Evolutionary conservation across 352 stramenopile species (phyloP).

Genomic region (Globisporangium camurandrum): DNA sequence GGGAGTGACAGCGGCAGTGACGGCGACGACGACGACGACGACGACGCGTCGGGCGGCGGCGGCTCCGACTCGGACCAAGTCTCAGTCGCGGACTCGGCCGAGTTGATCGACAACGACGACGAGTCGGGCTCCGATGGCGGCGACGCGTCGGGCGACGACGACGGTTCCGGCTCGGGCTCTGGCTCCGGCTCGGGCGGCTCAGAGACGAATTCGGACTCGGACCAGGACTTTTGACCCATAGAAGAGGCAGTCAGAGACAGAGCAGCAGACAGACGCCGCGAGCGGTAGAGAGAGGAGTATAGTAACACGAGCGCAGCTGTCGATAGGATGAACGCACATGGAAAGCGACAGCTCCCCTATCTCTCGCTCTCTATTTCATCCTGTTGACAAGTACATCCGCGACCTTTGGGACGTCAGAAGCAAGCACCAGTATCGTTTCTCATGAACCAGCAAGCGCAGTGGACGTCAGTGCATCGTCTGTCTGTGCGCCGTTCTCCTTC

Average conservation of each 20-base stretch:
- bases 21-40: slow-evolving; percentile 37
- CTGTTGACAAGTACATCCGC: no score
- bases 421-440: no score
- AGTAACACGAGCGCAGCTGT: not conserved
- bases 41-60: slow-evolving; percentile 7
- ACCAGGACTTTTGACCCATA: slow-evolving; percentile 64
- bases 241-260: not conserved
- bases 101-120: slow-evolving; percentile 83
- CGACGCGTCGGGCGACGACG: slow-evolving; percentile 47
- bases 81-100: slow-evolving; percentile 71
- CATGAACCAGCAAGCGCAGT: no score
- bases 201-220: slow-evolving; percentile 48
- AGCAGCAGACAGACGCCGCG: not conserved
- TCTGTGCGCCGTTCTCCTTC: no score
- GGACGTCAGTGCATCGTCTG: no score
- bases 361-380: no score
- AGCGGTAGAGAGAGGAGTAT: not conserved
- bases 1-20: slow-evolving; percentile 35
- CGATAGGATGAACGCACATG: no score
- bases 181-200: slow-evolving; percentile 32
- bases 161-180: slow-evolving; percentile 41
- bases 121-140: slow-evolving; percentile 45
- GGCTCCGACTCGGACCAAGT: slow-evolving; percentile 76
- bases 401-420: no score
- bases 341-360: no score